Evolutionary conservation across 495 filamentous ascomycete genomes (phyloP), one percentile per base, ranked within the genome.

Genomic region (Aspergillus egyptiacus): DNA sequence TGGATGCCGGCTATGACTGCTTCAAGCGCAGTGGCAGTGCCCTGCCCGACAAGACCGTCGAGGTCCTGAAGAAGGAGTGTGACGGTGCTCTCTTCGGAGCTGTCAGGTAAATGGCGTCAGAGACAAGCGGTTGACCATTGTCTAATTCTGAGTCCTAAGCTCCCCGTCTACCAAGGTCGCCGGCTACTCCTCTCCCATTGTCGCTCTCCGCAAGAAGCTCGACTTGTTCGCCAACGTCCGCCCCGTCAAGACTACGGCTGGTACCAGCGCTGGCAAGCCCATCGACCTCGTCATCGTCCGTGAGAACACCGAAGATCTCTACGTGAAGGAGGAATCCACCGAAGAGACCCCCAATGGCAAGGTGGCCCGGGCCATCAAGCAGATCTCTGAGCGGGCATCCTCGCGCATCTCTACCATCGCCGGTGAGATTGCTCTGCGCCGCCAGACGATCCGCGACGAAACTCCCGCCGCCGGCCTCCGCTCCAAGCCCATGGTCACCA

Each of bases 201-300:
- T 98, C 57, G 91, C 90, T 32, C 83, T 98, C 47, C 89, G 93
- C 70, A 98, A 97, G 76, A 82, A 84, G 58, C 82, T 98, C 42
- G 84, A 91, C 70, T 81, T 98, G 40, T 97, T 95, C 72, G 93
- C 94, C 73, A 98, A 98, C 62, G 89, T 98, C 34, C 89, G 93
- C 30, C 93, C 93, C 38, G 93, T 96, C 61, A 97, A 96, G 76
- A 85, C 84, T 39, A 85, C 90, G 48, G 58, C 53, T 27, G 70
- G 70, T 33, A 66, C 61, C 57, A 68, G 63, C 62, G 68, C 73
- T 30, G 75, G 74, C 44, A 71, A 69, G 17, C 82, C 85, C 44
- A 89, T 97, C 62, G 93, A 98, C 73, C 81, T 98, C 59, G 93
- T 98, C 62, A 98, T 96, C 55, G 93, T 97, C 45, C 86, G 93